These are phyloP conservation scores for Russula olivacea DNA, from an alignment of 768 basidiomycete genomes.

Conservation along the genomic window DNA sequence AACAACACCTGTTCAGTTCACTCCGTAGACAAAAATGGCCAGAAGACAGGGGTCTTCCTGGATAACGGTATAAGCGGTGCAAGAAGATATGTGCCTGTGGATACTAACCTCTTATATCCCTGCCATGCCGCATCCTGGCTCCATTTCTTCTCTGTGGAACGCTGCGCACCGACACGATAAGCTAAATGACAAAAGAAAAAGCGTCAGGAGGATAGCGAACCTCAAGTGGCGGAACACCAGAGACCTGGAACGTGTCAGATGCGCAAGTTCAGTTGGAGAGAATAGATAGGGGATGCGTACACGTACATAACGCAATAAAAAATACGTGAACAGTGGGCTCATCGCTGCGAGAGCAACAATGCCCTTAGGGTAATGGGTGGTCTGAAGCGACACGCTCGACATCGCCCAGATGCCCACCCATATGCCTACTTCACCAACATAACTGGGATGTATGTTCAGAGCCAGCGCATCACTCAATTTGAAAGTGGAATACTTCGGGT, in stretches of 20 bases:
- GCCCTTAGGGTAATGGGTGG: slow-evolving; percentile 40
- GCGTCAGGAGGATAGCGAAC: slow-evolving; percentile 24
- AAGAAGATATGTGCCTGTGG: not conserved
- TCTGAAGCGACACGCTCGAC: slow-evolving; percentile 44
- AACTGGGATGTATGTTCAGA: slow-evolving; percentile 39
- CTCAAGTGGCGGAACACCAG: slow-evolving; percentile 71
- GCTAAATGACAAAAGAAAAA: not conserved
- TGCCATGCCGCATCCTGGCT: slow-evolving; percentile 50
- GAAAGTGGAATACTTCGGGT: slow-evolving; percentile 54
- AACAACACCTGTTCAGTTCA: not conserved
- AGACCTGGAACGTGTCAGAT: slow-evolving; percentile 36
- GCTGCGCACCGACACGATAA: slow-evolving; percentile 24
- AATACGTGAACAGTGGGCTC: slow-evolving; percentile 61
- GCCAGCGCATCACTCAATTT: too few species aligned
- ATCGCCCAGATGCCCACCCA: slow-evolving; percentile 64
- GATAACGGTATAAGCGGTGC: not conserved
- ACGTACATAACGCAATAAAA: slow-evolving; percentile 48
- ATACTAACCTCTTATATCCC: slow-evolving; percentile 50
- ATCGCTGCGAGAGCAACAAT: slow-evolving; percentile 43
- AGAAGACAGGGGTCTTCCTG: slow-evolving; percentile 36
- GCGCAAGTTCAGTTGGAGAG: not conserved
- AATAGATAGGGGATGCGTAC: slow-evolving; percentile 32
- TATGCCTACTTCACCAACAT: slow-evolving; percentile 65
- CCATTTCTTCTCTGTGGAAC: slow-evolving; percentile 49
- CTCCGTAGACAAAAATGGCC: slow-evolving; percentile 27